Evolutionary conservation across 257 asterid species (phyloP).

Genomic region (Penstemon newberryi): DNA sequence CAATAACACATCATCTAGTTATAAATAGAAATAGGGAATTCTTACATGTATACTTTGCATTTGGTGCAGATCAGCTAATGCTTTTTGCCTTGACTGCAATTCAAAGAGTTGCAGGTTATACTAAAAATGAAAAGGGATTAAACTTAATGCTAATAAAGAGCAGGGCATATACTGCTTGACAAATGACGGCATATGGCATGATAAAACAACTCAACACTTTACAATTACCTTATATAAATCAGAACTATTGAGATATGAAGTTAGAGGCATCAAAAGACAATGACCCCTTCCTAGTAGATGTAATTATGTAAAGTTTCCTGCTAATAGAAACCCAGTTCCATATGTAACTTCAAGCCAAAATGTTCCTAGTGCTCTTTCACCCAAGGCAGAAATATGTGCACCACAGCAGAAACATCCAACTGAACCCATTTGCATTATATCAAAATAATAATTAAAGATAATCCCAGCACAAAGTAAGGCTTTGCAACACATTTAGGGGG

Average conservation of each 20-base stretch:
- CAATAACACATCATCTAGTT: constrained; percentile 7
- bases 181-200: constrained; percentile 11
- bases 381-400: not conserved
- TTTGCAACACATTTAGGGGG: not conserved
- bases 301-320: not conserved
- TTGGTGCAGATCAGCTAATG: constrained; percentile 80
- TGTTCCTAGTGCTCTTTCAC: not conserved
- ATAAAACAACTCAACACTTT: constrained; percentile 22
- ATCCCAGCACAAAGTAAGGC: not conserved
- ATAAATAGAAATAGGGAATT: constrained; percentile 18
- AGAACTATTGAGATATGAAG: constrained; percentile 1
- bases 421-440: not conserved
- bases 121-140: constrained; percentile 6
- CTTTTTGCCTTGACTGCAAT: constrained; percentile 97
- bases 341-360: not conserved
- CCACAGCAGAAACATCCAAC: not conserved
- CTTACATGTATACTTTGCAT: constrained; percentile 92
- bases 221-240: not conserved
- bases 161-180: constrained; percentile 1
- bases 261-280: constrained; percentile 1
- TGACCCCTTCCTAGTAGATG: not conserved
- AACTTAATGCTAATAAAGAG: constrained; percentile 6
- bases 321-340: constrained; percentile 7
- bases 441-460: not conserved
- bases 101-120: constrained; percentile 26